Conservation (phyloP, 768 basidiomycete genomes). For the Leccinellum rugosiceps region DNA sequence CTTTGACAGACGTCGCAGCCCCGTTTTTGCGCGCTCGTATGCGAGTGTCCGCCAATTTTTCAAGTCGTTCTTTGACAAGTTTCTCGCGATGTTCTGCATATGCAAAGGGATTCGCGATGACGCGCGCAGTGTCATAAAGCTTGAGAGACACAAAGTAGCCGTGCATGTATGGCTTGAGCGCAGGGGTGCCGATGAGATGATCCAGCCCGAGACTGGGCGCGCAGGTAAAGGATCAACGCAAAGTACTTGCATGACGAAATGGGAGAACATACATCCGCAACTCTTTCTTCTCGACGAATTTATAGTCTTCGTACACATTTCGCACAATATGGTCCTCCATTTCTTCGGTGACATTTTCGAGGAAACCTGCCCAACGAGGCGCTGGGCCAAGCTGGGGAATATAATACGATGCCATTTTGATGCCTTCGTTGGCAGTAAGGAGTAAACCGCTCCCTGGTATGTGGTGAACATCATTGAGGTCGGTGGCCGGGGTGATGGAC, state of each 20-base stretch:
- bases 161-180: slow-evolving; percentile 99
- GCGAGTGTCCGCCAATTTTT: slow-evolving; percentile 88
- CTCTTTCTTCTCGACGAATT: slow-evolving; percentile 89
- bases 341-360: slow-evolving; percentile 98
- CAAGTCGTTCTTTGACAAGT: slow-evolving; percentile 83
- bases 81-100: slow-evolving; percentile 94
- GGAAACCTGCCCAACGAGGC: slow-evolving; percentile 95
- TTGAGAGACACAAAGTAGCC: slow-evolving; percentile 97
- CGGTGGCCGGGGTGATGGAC: slow-evolving; percentile 86
- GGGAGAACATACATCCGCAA: slow-evolving; percentile 65
- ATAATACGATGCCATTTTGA: slow-evolving; percentile 92
- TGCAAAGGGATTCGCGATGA: slow-evolving; percentile 94
- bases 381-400: slow-evolving; percentile 96
- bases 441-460: slow-evolving; percentile 85
- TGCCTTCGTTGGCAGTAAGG: slow-evolving; percentile 94
- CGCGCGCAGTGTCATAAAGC: slow-evolving; percentile 91
- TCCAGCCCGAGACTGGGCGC: slow-evolving; percentile 79
- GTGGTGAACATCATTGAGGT: slow-evolving; percentile 90
- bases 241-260: not conserved
- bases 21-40: slow-evolving; percentile 77
- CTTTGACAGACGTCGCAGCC: slow-evolving; percentile 24
- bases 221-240: not conserved
- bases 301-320: slow-evolving; percentile 92
- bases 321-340: slow-evolving; percentile 86
- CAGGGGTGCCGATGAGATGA: slow-evolving; percentile 90